Percentiles rank a stretch among this genome's conserved stretches.
These are phyloP conservation scores for Dactylellina leptospora DNA, from an alignment of 2,329 filamentous ascomycete species.

Conservation along the genomic window DNA sequence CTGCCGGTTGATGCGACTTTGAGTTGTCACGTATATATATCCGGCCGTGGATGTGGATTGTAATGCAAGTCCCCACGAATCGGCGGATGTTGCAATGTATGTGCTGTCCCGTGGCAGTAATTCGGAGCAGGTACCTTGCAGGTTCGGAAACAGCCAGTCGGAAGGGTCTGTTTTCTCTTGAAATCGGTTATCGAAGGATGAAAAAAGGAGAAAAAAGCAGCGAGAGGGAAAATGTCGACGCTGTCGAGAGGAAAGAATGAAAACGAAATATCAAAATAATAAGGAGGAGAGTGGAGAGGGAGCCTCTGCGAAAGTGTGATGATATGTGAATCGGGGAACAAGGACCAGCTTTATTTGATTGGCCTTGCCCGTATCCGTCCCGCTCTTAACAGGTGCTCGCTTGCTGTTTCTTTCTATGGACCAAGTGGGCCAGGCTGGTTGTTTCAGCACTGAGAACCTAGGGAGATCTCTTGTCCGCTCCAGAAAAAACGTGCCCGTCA, in stretches of 20 bases:
- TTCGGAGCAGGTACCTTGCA: constrained; percentile 34
- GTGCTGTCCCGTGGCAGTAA: constrained; percentile 17
- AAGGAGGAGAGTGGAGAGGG: constrained; percentile 1
- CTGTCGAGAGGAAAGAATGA: constrained; percentile 31
- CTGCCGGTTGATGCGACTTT: constrained; percentile 36
- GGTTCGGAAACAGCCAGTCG: constrained; percentile 34
- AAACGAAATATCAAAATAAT: neutral
- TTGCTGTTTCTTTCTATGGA: constrained; percentile 50
- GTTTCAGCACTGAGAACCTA: constrained; percentile 27
- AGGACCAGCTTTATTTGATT: constrained; percentile 30
- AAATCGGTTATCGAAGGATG: constrained; percentile 23
- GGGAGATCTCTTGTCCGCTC: neutral
- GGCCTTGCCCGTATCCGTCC: constrained; percentile 47
- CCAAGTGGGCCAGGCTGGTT: constrained; percentile 35
- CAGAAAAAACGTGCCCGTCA: constrained; percentile 36
- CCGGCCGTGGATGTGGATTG: neutral
- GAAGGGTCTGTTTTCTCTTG: constrained; percentile 11
- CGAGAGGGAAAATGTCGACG: constrained; percentile 15
- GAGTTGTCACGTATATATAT: constrained; percentile 27
- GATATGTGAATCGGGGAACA: constrained; percentile 15
- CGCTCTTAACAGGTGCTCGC: constrained; percentile 43
- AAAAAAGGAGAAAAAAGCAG: neutral
- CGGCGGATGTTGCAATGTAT: constrained; percentile 11
- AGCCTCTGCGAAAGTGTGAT: constrained; percentile 22
- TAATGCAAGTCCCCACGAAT: constrained; percentile 39